A percentile compares a stretch with the other conserved stretches of the same genome.
These are phyloP conservation scores for Thalassiosira mediterranea DNA, from an alignment of 352 stramenopile genomes.

Conservation along the genomic window DNA sequence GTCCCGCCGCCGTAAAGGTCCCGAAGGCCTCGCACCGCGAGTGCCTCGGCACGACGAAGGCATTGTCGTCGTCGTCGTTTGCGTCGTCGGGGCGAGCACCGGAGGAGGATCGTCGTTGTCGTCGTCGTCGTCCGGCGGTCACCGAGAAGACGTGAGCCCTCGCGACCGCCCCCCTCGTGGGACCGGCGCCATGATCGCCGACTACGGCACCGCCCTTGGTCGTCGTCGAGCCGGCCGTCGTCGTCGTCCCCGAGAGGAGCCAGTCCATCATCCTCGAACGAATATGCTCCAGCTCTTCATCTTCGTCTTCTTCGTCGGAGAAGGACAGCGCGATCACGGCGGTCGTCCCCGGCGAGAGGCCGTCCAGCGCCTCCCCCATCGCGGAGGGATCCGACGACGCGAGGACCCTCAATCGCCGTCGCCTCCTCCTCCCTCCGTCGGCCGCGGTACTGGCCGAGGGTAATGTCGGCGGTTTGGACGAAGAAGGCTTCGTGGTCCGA, in stretches of 20 bases:
- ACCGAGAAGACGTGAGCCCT: constrained; percentile 34
- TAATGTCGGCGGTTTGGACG: constrained; percentile 1
- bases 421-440: constrained; percentile 1
- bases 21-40: constrained; percentile 70
- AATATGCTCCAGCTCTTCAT: constrained; percentile 38
- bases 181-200: no score
- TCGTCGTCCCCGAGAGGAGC: constrained; percentile 42
- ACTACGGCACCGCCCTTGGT: no score
- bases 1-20: constrained; percentile 61
- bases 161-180: background rate
- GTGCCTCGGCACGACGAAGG: constrained; percentile 72
- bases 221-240: no score
- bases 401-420: constrained; percentile 64
- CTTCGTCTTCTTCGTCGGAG: constrained; percentile 30
- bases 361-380: constrained; percentile 35
- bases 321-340: constrained; percentile 68
- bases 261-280: constrained; percentile 45
- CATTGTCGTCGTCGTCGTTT: constrained; percentile 44
- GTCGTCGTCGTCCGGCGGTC: no score
- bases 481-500: constrained; percentile 21
- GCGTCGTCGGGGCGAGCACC: background rate
- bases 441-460: background rate
- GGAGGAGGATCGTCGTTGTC: constrained; percentile 33
- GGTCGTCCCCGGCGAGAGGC: constrained; percentile 62
- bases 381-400: constrained; percentile 59